Percentiles rank a stretch among this genome's conserved stretches.
Conservation (phyloP, 805 yeast species). For the Candida peoriensis region DNA sequence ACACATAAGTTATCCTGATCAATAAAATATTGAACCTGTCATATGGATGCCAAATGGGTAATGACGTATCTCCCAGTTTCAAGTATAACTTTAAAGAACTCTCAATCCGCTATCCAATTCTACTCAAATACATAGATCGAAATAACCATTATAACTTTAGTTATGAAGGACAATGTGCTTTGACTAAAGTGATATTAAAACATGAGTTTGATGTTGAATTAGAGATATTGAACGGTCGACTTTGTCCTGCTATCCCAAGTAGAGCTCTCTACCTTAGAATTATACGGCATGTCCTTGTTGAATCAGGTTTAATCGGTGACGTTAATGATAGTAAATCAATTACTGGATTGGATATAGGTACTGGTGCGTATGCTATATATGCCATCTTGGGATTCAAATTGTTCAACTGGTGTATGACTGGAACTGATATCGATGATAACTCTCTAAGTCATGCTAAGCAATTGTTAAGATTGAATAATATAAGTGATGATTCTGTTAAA, state of each 20-base stretch:
- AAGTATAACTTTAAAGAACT: slow-evolving; percentile 3
- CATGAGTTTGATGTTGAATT: slow-evolving; percentile 8
- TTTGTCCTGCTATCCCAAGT: slow-evolving; percentile 19
- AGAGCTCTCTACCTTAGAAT: slow-evolving; percentile 10
- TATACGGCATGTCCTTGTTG: slow-evolving; percentile 7
- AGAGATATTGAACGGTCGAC: slow-evolving; percentile 5
- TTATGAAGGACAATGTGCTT: slow-evolving; percentile 13
- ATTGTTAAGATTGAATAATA: slow-evolving; percentile 25
- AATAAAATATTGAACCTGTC: background rate
- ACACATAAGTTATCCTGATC: too few species aligned
- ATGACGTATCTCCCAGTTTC: background rate
- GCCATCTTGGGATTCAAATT: slow-evolving; percentile 33
- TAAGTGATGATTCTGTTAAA: slow-evolving; percentile 10
- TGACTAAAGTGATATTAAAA: slow-evolving; percentile 13
- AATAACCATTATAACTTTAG: slow-evolving; percentile 7
- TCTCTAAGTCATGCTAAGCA: slow-evolving; percentile 28
- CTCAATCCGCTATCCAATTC: slow-evolving; percentile 1
- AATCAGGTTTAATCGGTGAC: slow-evolving; percentile 4
- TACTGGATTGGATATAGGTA: slow-evolving; percentile 42
- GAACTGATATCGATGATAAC: slow-evolving; percentile 36
- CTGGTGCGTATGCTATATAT: slow-evolving; percentile 45
- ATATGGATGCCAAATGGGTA: background rate
- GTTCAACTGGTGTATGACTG: slow-evolving; percentile 28
- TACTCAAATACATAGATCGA: slow-evolving; percentile 1
- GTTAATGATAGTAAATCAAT: background rate